These are phyloP conservation scores for Pichia sp. DNA, from an alignment of 1,139 yeast genomes.

Conservation along the genomic window DNA sequence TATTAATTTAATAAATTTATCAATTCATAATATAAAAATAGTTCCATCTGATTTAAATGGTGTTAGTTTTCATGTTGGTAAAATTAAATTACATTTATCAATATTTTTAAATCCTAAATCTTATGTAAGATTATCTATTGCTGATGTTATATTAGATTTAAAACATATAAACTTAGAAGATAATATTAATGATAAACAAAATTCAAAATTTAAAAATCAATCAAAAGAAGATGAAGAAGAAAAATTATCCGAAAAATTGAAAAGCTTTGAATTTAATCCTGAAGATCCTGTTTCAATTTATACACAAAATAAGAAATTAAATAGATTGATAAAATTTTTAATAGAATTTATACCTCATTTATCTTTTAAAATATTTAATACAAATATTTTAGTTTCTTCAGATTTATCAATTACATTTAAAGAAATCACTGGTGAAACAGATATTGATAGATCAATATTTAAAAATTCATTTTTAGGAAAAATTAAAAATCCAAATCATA, in stretches of 20 bases:
- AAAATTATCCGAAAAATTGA: background rate
- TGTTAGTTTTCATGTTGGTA: slow-evolving; percentile 1
- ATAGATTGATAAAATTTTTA: slow-evolving; percentile 13
- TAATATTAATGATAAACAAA: background rate
- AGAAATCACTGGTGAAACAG: slow-evolving; percentile 8
- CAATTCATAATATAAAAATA: slow-evolving; percentile 4
- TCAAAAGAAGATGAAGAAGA: background rate
- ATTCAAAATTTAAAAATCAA: background rate
- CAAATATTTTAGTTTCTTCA: slow-evolving; percentile 1
- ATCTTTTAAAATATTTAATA: slow-evolving; percentile 12
- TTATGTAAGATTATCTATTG: background rate
- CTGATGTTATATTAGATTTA: slow-evolving; percentile 1
- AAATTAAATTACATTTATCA: slow-evolving; percentile 12
- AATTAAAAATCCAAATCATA: background rate
- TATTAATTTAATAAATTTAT: slow-evolving; percentile 12
- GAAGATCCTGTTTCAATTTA: slow-evolving; percentile 25
- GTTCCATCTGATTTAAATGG: background rate
- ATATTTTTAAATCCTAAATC: slow-evolving; percentile 1
- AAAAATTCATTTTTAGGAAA: slow-evolving; percentile 7
- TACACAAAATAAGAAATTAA: slow-evolving; percentile 17
- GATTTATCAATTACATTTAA: slow-evolving; percentile 5
- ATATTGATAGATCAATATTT: slow-evolving; percentile 5
- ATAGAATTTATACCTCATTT: slow-evolving; percentile 15
- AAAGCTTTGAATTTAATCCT: slow-evolving; percentile 19
- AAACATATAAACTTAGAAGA: background rate